phyloP scores from a whole-genome alignment of 805 yeast genomes.

The Tetrapisispora taiwanensis region DNA sequence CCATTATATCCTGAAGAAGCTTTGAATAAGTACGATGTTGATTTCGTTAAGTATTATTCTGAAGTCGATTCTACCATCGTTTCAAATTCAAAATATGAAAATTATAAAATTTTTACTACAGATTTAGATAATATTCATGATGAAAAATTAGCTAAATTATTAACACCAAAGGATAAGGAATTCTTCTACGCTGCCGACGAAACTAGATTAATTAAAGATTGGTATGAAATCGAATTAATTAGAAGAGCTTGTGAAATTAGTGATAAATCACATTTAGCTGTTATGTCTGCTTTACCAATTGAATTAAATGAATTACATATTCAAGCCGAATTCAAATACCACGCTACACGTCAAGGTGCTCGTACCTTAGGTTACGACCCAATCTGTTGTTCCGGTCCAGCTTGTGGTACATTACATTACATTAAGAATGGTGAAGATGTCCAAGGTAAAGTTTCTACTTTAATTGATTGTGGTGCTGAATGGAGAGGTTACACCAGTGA shows the following conservation, averaged over 20 bases:
- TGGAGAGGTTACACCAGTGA: slow-evolving; percentile 90
- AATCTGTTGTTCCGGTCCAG: slow-evolving; percentile 88
- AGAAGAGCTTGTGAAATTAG: slow-evolving; percentile 74
- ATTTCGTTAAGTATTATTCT: slow-evolving; percentile 57
- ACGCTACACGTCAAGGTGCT: slow-evolving; percentile 88
- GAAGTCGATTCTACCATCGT: slow-evolving; percentile 35
- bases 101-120: slow-evolving; percentile 36
- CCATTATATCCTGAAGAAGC: slow-evolving; percentile 69
- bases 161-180: slow-evolving; percentile 37
- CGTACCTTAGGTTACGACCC: slow-evolving; percentile 87
- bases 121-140: slow-evolving; percentile 42
- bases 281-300: slow-evolving; percentile 85
- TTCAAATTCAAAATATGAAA: slow-evolving; percentile 14
- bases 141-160: slow-evolving; percentile 25
- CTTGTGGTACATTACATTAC: slow-evolving; percentile 85
- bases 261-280: slow-evolving; percentile 82
- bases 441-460: slow-evolving; percentile 50
- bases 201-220: slow-evolving; percentile 75
- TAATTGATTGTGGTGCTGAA: slow-evolving; percentile 96
- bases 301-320: slow-evolving; percentile 83
- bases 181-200: slow-evolving; percentile 77
- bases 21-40: slow-evolving; percentile 58
- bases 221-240: slow-evolving; percentile 66
- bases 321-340: slow-evolving; percentile 92
- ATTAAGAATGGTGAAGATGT: slow-evolving; percentile 65